These are phyloP conservation scores for Globisporangium barbulae DNA, from an alignment of 352 stramenopile species.

Conservation along the genomic window DNA sequence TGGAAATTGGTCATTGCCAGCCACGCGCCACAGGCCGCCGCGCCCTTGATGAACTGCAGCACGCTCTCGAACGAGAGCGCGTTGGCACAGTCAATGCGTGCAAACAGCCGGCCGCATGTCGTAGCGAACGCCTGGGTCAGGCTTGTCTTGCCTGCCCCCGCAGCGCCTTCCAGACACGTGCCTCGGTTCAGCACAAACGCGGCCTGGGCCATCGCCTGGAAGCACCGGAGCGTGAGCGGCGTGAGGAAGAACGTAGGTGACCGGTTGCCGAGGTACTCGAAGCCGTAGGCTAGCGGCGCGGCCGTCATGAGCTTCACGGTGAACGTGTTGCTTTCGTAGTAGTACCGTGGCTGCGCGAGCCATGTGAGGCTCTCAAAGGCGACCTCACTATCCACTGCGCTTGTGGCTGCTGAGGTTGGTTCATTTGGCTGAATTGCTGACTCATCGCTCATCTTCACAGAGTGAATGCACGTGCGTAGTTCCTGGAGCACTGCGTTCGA, in stretches of 20 bases:
- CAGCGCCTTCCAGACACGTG: slow-evolving; percentile 32
- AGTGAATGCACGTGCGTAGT: slow-evolving; percentile 6
- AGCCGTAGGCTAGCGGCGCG: slow-evolving; percentile 47
- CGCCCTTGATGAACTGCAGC: slow-evolving; percentile 45
- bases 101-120: slow-evolving; percentile 47
- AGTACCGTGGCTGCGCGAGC: slow-evolving; percentile 60
- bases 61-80: slow-evolving; percentile 28
- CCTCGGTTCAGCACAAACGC: slow-evolving; percentile 37
- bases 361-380: slow-evolving; percentile 34
- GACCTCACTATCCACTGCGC: slow-evolving; percentile 10
- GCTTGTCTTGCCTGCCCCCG: slow-evolving; percentile 43
- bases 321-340: slow-evolving; percentile 56
- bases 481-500: slow-evolving; percentile 31
- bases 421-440: background rate
- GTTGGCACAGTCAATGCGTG: slow-evolving; percentile 36
- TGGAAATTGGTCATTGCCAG: slow-evolving; percentile 42
- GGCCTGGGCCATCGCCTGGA: slow-evolving; percentile 43
- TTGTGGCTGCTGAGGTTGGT: background rate
- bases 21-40: slow-evolving; percentile 52
- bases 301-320: slow-evolving; percentile 50
- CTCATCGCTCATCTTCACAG: background rate
- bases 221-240: slow-evolving; percentile 61
- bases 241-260: slow-evolving; percentile 36
- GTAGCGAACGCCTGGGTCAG: slow-evolving; percentile 35
- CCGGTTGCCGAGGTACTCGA: slow-evolving; percentile 68